Evolutionary conservation across 441 rosid genomes (phyloP), one percentile per base, ranked within the genome.

Genomic region (Macaranga tanarius): DNA sequence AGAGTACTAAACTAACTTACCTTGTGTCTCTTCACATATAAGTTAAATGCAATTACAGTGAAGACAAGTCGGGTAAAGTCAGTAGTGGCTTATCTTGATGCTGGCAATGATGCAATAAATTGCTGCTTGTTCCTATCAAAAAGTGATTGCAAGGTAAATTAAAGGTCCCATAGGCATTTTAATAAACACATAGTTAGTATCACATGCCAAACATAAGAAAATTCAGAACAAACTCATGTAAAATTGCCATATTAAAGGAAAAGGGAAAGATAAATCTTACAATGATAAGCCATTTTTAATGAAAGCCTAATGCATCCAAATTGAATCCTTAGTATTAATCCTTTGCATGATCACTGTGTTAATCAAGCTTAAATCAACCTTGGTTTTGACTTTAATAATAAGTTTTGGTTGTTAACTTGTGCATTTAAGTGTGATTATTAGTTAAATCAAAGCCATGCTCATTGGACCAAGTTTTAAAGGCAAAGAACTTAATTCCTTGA

Each of bases 241-340:
- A n/a, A n/a, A 20, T 40, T 25, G 28, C 5, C n/a, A 65, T 15
- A 16, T 34, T 7, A 45, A 23, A 6, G 2, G 34, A 75, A 64
- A 54, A 26, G 2, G 57, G 51, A 63, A 61, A 68, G 15, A 22
- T 26, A 31, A 42, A 67, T 22, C 97, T 90, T 87, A 95, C 96
- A 82, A 73, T 42, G 95, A 87, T 42, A 92, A 66, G 38, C 91
- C 90, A 61, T 83, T 88, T 66, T 80, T 85, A 75, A 91, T 96
- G 3, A 85, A 82, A 95, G 88, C 83, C 98, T 84, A 34, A 95
- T 85, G 60, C 98, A 95, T 0, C 98, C 99, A 73, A 95, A 95
- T 23, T 84, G 97, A 83, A 95, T 81, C 59, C 92, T 98, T 69
- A 95, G 70, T 74, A n/a, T n/a, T n/a, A n/a, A n/a, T n/a, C n/a